Evolutionary conservation across 177 flowering plant genomes (phyloP), one percentile per base, ranked within the genome.

Genomic region (Telopea speciosissima): DNA sequence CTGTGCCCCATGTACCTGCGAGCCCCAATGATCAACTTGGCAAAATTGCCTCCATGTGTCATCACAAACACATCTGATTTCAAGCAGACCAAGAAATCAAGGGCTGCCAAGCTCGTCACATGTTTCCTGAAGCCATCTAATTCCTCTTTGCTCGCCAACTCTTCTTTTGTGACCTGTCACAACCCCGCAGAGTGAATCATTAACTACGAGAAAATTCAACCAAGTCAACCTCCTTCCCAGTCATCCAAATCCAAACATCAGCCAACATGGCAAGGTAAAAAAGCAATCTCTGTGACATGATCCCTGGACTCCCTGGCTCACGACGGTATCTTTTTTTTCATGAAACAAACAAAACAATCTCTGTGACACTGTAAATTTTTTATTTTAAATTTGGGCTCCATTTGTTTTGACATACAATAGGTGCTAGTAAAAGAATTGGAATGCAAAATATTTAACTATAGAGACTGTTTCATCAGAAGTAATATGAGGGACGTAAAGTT

Each of bases 1-100:
- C 86, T 86, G 78, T 95, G 98, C 31, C 99, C 99, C 91, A 88
- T 83, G 79, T 96, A 96, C 75, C 98, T 75, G 2, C 99, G 87
- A 54, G 88, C 86, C 22, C 99, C 99, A 26, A 93, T 91, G 28
- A 96, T 89, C 68, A 95, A 80, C 78, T 93, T 93, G 1, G 98
- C 99, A 28, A 95, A 93, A 81, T 95, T 95, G 52, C 99, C 97
- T 66, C 98, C 98, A 74, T 95, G 98, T 31, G 98, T 95, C 98
- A 93, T 93, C 75, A 95, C 99, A 76, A 95, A 95, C 8, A 95
- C 99, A 74, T 95, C 97, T 0, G 98, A 91, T 76, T 95, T 91
- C 82, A 93, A 79, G 84, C 98, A 93, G 10, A 95, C 99, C 74
- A 93, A 75, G 85, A 95, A 95, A 80, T 95, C 99, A 0, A 95